These are phyloP conservation scores for Conoideocrella luteorostrata DNA, from an alignment of 2,329 filamentous ascomycete genomes.

Conservation along the genomic window DNA sequence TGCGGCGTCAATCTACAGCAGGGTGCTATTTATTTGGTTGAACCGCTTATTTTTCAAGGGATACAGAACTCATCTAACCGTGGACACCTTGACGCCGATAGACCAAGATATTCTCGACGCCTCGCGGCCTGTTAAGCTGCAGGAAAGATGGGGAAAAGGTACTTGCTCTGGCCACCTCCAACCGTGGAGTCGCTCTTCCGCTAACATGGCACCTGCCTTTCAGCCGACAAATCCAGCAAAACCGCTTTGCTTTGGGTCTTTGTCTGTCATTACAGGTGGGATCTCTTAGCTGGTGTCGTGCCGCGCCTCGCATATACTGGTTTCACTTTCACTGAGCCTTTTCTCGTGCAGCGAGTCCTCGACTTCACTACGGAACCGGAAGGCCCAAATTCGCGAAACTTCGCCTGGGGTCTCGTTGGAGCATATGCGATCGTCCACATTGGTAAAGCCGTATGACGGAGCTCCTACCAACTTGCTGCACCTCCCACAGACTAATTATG, in stretches of 20 bases:
- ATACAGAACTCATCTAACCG: background rate
- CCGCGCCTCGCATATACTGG: constrained; percentile 29
- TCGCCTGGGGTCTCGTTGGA: constrained; percentile 31
- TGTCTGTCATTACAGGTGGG: constrained; percentile 19
- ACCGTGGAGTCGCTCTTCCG: background rate
- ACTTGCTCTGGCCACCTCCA: background rate
- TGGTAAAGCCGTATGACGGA: constrained; percentile 30
- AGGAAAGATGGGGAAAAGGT: constrained; percentile 3
- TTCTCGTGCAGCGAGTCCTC: constrained; percentile 31
- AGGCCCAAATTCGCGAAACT: constrained; percentile 18
- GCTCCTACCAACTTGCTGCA: constrained; percentile 15
- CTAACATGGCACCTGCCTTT: background rate
- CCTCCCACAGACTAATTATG: constrained; percentile 16
- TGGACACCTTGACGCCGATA: background rate
- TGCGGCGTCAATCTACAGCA: background rate
- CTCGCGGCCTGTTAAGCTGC: background rate
- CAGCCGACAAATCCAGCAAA: constrained; percentile 16
- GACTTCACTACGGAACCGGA: constrained; percentile 21
- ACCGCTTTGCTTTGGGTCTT: constrained; percentile 17
- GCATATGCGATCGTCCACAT: constrained; percentile 32
- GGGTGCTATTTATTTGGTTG: constrained; percentile 1
- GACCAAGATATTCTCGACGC: constrained; percentile 3
- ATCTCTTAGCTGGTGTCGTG: constrained; percentile 23
- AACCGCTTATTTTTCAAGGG: constrained; percentile 2
- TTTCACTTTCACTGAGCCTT: constrained; percentile 37